Conservation (phyloP, 2,329 filamentous ascomycete species). For the Penicillium sp. region DNA sequence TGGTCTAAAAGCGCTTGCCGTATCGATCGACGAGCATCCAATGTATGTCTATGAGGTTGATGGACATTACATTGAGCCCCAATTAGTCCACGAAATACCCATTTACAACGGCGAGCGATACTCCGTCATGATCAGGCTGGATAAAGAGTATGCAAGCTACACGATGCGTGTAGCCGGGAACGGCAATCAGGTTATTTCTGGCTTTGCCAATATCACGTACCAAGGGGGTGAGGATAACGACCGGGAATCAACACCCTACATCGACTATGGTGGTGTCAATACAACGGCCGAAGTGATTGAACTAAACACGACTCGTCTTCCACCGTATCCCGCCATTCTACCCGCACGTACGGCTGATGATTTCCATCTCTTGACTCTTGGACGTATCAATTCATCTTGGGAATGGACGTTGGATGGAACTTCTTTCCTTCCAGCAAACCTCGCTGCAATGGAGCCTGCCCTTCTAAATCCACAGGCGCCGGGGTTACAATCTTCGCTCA, state of each 20-base stretch:
- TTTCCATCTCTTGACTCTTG: slow-evolving; percentile 9
- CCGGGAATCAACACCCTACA: slow-evolving; percentile 19
- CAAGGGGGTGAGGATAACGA: slow-evolving; percentile 35
- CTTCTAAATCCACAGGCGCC: slow-evolving; percentile 8
- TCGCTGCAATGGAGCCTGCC: neutral
- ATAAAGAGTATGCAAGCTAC: slow-evolving; percentile 7
- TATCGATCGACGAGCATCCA: slow-evolving; percentile 38
- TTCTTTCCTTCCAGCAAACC: neutral
- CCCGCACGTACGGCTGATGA: slow-evolving; percentile 6
- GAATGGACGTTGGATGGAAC: slow-evolving; percentile 15
- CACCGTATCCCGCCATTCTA: slow-evolving; percentile 10
- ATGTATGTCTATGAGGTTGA: slow-evolving; percentile 39
- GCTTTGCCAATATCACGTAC: slow-evolving; percentile 48
- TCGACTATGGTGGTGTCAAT: slow-evolving; percentile 16
- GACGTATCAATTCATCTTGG: slow-evolving; percentile 11
- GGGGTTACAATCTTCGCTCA: slow-evolving; percentile 29
- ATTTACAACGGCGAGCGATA: slow-evolving; percentile 33
- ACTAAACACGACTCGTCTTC: slow-evolving; percentile 7
- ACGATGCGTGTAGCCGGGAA: slow-evolving; percentile 21
- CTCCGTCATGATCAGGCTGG: slow-evolving; percentile 31
- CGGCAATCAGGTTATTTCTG: slow-evolving; percentile 52
- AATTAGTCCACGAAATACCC: slow-evolving; percentile 26
- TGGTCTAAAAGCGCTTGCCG: slow-evolving; percentile 48
- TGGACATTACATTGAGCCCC: slow-evolving; percentile 37
- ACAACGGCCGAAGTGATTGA: slow-evolving; percentile 9